Percentiles rank a stretch among this genome's conserved stretches.
These are phyloP conservation scores for Amanita exitialis DNA, from an alignment of 768 basidiomycete species.

Conservation along the genomic window DNA sequence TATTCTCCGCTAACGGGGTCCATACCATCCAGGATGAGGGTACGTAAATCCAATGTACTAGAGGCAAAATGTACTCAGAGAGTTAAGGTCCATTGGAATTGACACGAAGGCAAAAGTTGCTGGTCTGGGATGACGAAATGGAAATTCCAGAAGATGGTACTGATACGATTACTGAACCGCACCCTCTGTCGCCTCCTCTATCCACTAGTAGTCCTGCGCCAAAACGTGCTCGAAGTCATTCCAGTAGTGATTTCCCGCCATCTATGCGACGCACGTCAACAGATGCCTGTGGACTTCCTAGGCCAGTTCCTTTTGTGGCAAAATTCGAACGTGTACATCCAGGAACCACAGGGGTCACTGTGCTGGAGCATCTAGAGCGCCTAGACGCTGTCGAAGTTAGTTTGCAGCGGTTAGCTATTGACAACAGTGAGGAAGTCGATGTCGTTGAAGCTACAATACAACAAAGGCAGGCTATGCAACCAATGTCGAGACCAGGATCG, in stretches of 20 bases:
- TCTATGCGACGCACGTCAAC: conserved; percentile 56
- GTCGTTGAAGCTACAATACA: conserved; percentile 42
- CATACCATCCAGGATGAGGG: conserved; percentile 57
- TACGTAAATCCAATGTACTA: conserved; percentile 16
- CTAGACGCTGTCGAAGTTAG: conserved; percentile 77
- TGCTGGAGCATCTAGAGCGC: conserved; percentile 78
- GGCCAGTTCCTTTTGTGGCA: conserved; percentile 77
- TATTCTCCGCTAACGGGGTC: neutral
- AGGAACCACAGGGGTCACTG: conserved; percentile 78
- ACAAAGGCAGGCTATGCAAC: conserved; percentile 13
- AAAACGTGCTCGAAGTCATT: conserved; percentile 45
- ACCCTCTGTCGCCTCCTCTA: conserved; percentile 43
- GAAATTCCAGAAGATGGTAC: conserved; percentile 53
- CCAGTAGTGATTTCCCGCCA: conserved; percentile 65
- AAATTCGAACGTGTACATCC: conserved; percentile 80
- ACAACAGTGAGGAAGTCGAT: conserved; percentile 49
- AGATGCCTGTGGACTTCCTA: conserved; percentile 49
- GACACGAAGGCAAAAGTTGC: conserved; percentile 69
- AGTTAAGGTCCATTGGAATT: conserved; percentile 76
- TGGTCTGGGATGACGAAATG: conserved; percentile 84
- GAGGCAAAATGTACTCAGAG: neutral
- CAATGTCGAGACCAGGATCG: conserved; percentile 21
- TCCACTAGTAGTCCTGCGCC: conserved; percentile 56
- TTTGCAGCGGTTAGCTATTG: conserved; percentile 59
- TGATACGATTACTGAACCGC: conserved; percentile 23